Evolutionary conservation across 768 basidiomycete species (phyloP), one percentile per base, ranked within the genome.

Genomic region (Lactifluus pinguis): DNA sequence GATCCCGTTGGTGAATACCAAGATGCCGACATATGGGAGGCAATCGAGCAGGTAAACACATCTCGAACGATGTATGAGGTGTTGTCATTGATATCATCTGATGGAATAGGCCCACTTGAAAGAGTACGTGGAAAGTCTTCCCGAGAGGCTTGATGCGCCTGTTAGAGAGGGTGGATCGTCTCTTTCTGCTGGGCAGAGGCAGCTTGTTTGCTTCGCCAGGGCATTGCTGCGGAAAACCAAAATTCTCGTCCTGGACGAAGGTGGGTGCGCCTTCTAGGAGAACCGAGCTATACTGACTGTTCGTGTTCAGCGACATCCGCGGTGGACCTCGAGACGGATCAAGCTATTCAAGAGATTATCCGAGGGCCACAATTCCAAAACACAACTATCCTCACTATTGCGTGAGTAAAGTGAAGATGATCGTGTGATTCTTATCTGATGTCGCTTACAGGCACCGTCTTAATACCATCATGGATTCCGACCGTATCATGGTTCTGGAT

Each of bases 241-340:
- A 72, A 86, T 97, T 41, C 77, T 98, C 6, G 90, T 97, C 0
- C 76, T 98, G n/a, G 95, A 97, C 69, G 95, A 98, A 82, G 90
- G 87, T 83, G 67, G 65, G 67, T 66, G 14, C 5, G 29, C 17
- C 52, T 41, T 32, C 49, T 49, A 29, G 25, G 45, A 52, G 36
- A 38, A 60, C 49, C 10, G 55, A 52, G 13, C 49, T 50, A 11
- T 32, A 42, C 66, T 58, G 47, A 63, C 57, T 41, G 9, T 30
- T 52, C 54, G 7, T 10, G 10, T 39, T 14, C 61, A 88, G 89
- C 92, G 3, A 95, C 92, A 6, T 90, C 86, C 41, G 91, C 92
- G 19, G 91, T 95, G 53, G 93, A 95, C 71, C 75, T 94, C 38
- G 91, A 95, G 69, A 95, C 92, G 9, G 93, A 95, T 69, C 80